A percentile compares a stretch with the other conserved stretches of the same genome.
phyloP scores from a whole-genome alignment of 2,329 filamentous ascomycete genomes.

The Fusarium clavum region DNA sequence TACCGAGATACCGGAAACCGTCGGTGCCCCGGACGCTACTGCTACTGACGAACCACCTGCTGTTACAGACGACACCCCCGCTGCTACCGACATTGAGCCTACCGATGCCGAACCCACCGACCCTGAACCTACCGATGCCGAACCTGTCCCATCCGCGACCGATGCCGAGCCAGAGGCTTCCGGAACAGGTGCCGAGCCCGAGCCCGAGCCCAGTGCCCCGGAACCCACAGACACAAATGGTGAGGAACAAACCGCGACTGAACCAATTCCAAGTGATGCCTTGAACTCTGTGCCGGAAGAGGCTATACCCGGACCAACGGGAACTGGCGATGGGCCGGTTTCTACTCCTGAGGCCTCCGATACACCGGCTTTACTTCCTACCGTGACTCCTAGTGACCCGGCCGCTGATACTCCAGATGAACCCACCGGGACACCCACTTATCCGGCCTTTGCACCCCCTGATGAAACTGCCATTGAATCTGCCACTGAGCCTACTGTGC shows the following conservation, averaged over 20 bases:
- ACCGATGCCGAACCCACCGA: too few relatives aligned
- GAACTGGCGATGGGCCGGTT: not conserved
- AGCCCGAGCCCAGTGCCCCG: not conserved
- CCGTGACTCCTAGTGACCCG: not conserved
- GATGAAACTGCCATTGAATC: not conserved
- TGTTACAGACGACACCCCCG: not conserved
- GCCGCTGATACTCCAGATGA: not conserved
- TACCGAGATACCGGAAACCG: not conserved
- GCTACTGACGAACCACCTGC: not conserved
- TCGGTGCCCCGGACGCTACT: not conserved
- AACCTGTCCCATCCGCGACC: not conserved
- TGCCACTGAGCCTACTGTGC: too few relatives aligned
- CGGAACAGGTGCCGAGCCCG: not conserved
- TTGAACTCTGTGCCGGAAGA: slow-evolving; percentile 5
- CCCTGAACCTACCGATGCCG: not conserved
- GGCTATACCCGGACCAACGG: slow-evolving; percentile 1
- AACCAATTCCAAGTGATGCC: not conserved
- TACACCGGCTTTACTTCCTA: not conserved
- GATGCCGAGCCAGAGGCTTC: not conserved
- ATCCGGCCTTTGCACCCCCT: not conserved
- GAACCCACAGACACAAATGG: slow-evolving; percentile 12
- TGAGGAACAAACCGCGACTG: slow-evolving; percentile 9
- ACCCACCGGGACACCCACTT: not conserved
- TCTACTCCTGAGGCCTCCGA: slow-evolving; percentile 1
- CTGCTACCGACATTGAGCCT: too few relatives aligned